These are phyloP conservation scores for Thymus quinquecostatus DNA, from an alignment of 257 asterid species.

Conservation along the genomic window DNA sequence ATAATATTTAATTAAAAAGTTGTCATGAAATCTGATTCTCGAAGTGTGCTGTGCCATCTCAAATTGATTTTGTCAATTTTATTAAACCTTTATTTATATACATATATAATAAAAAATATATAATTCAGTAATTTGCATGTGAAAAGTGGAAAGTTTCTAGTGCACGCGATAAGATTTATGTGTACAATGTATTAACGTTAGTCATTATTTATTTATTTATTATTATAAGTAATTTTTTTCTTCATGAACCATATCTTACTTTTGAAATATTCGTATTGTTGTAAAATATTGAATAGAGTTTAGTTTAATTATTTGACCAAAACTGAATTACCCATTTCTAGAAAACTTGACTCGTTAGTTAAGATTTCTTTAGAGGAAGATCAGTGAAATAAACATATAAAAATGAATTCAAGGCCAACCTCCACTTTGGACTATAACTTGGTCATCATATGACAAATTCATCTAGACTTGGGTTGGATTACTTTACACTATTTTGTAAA, in stretches of 20 bases:
- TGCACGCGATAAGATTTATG: background rate
- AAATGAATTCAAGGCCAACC: constrained; percentile 4
- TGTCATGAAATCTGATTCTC: background rate
- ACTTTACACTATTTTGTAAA: too few species aligned
- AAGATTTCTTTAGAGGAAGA: background rate
- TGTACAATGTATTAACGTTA: background rate
- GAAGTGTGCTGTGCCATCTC: background rate
- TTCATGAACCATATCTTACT: background rate
- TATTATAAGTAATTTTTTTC: background rate
- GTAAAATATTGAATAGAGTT: too few species aligned
- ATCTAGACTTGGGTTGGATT: background rate
- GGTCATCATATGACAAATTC: constrained; percentile 14
- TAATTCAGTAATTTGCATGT: too few species aligned
- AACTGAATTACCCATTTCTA: background rate
- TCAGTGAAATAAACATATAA: background rate
- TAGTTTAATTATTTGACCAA: too few species aligned
- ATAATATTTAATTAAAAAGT: background rate
- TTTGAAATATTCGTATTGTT: background rate
- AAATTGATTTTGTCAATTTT: background rate
- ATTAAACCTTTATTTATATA: too few species aligned
- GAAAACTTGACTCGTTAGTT: background rate
- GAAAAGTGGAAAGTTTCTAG: too few species aligned
- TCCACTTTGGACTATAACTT: constrained; percentile 11
- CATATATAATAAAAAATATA: too few species aligned
- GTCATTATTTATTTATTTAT: background rate